phyloP scores from a whole-genome alignment of 768 basidiomycete species.

The Lactifluus rugatus region DNA sequence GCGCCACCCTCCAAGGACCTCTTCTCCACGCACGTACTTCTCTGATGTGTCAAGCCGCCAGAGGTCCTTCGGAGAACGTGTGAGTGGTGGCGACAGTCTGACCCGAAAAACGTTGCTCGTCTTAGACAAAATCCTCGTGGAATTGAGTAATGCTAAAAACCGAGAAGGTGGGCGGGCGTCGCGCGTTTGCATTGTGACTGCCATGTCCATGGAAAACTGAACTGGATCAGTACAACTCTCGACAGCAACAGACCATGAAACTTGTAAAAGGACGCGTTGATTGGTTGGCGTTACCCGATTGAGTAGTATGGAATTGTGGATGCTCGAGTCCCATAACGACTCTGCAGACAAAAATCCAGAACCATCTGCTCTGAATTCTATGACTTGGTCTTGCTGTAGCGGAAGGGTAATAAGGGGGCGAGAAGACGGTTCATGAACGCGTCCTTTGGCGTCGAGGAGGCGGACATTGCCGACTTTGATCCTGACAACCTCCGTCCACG shows the following conservation, averaged over 20 bases:
- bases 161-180: conserved; percentile 79
- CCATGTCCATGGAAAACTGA: conserved; percentile 82
- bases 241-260: conserved; percentile 72
- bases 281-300: conserved; percentile 74
- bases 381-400: conserved; percentile 56
- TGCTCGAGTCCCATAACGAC: conserved; percentile 87
- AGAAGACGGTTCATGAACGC: conserved; percentile 67
- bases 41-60: conserved; percentile 94
- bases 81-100: conserved; percentile 71
- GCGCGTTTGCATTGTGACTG: conserved; percentile 72
- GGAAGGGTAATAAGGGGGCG: conserved; percentile 64
- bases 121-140: conserved; percentile 67
- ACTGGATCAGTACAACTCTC: conserved; percentile 78
- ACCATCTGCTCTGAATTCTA: conserved; percentile 79
- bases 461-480: conserved; percentile 78
- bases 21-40: conserved; percentile 92
- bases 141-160: conserved; percentile 65
- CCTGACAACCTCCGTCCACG: conserved; percentile 73
- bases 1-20: conserved; percentile 72
- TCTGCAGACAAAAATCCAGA: conserved; percentile 59
- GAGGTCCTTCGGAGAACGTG: conserved; percentile 78
- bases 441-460: conserved; percentile 74
- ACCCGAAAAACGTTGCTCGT: conserved; percentile 80
- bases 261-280: conserved; percentile 70
- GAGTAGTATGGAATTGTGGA: conserved; percentile 77